A percentile compares a stretch with the other conserved stretches of the same genome.
Conservation (phyloP, 495 filamentous ascomycete genomes). For the Sporormia fimetaria region DNA sequence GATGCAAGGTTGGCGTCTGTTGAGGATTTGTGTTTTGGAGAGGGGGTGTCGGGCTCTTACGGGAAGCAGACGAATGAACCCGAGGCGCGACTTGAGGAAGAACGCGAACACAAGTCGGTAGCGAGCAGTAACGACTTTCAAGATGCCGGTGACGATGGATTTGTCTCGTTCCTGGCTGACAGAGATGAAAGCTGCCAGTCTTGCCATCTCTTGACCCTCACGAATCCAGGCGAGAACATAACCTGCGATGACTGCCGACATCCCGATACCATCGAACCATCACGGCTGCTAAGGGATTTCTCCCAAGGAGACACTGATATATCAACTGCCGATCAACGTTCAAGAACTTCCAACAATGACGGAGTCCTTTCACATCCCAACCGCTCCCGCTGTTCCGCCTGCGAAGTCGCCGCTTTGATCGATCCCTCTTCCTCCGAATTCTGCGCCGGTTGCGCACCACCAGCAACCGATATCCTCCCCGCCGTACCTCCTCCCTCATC, state of each 20-base stretch:
- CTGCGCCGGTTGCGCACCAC: constrained; percentile 11
- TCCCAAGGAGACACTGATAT: not conserved
- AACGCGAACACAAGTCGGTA: too few relatives aligned
- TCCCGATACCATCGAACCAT: constrained; percentile 9
- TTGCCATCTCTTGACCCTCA: constrained; percentile 17
- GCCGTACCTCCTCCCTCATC: not conserved
- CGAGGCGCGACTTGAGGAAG: too few relatives aligned
- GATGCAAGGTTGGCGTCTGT: too few relatives aligned
- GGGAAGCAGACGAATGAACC: too few relatives aligned
- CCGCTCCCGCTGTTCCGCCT: constrained; percentile 18
- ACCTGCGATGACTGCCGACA: constrained; percentile 15
- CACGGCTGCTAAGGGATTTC: not conserved
- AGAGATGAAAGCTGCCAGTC: constrained; percentile 7
- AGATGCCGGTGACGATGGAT: constrained; percentile 3
- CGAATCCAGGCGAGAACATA: constrained; percentile 9
- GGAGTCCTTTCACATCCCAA: not conserved
- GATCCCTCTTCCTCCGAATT: constrained; percentile 1
- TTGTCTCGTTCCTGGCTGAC: constrained; percentile 12
- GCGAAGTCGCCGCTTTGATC: constrained; percentile 20
- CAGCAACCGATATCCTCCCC: not conserved
- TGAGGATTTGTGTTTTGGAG: too few relatives aligned
- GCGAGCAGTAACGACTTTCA: too few relatives aligned
- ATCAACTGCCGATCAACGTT: not conserved
- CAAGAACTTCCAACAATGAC: not conserved
- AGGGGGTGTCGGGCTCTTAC: too few relatives aligned